Conservation (phyloP, 495 filamentous ascomycete species). For the Penicillium mononematosum region DNA sequence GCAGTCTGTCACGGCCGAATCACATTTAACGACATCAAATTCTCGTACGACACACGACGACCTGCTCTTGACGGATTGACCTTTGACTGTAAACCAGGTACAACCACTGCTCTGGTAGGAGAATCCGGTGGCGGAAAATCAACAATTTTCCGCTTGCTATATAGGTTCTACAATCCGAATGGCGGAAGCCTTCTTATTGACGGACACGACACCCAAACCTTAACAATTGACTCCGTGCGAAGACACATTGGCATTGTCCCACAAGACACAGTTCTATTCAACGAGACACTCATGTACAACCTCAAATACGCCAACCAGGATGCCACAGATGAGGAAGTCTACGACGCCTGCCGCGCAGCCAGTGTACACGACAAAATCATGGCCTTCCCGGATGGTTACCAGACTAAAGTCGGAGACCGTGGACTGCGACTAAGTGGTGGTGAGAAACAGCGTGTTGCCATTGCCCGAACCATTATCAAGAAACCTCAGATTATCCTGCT, state of each 20-base stretch:
- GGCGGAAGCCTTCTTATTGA: constrained; percentile 73
- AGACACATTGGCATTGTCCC: constrained; percentile 80
- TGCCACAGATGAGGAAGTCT: constrained; percentile 74
- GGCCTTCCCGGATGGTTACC: constrained; percentile 76
- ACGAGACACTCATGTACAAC: constrained; percentile 85
- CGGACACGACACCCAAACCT: constrained; percentile 65
- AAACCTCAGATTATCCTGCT: constrained; percentile 82
- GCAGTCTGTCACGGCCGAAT: constrained; percentile 64
- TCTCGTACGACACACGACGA: constrained; percentile 73
- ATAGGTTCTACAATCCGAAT: constrained; percentile 75
- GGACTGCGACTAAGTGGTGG: constrained; percentile 82
- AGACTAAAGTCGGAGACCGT: constrained; percentile 79
- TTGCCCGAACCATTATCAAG: constrained; percentile 83
- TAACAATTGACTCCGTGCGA: constrained; percentile 79
- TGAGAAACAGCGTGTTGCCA: constrained; percentile 85
- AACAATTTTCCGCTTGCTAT: constrained; percentile 80
- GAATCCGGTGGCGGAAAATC: constrained; percentile 87
- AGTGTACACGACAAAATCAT: constrained; percentile 84
- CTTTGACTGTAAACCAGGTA: constrained; percentile 71
- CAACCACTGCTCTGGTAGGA: constrained; percentile 80
- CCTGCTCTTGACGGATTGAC: constrained; percentile 66
- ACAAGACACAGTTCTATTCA: constrained; percentile 83
- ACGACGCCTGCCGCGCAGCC: constrained; percentile 70
- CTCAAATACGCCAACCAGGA: constrained; percentile 75
- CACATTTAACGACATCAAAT: constrained; percentile 70